A percentile compares a stretch with the other conserved stretches of the same genome.
Evolutionary conservation across 176 grass and related monocot species (phyloP).

Genomic region (Carex pumila): DNA sequence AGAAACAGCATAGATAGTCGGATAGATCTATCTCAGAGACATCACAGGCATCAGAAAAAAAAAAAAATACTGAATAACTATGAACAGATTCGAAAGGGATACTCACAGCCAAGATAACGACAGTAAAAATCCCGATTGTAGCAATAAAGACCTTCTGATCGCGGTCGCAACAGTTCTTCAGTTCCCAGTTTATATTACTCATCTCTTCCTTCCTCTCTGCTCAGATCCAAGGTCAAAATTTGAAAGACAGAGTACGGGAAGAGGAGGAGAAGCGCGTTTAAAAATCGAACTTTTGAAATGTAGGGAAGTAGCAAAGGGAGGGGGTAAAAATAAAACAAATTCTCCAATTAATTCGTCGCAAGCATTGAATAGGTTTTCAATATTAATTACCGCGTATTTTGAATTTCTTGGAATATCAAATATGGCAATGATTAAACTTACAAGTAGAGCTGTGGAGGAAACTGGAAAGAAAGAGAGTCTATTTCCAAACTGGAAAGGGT

Average conservation of each 20-base stretch:
- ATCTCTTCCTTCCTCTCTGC: conserved; percentile 24
- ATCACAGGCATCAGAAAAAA: background rate
- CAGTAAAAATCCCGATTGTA: conserved; percentile 65
- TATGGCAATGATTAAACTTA: background rate
- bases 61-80: background rate
- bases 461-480: background rate
- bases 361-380: background rate
- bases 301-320: background rate
- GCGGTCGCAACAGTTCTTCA: conserved; percentile 72
- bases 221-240: conserved; percentile 33
- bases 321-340: background rate
- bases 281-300: conserved; percentile 12
- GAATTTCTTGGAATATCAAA: background rate
- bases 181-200: conserved; percentile 71
- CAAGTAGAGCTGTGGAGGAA: background rate
- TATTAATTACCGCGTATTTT: conserved; percentile 4
- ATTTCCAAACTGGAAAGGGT: background rate
- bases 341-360: conserved; percentile 6
- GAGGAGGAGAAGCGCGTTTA: conserved; percentile 8
- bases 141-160: conserved; percentile 66
- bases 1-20: background rate
- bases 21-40: background rate
- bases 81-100: background rate
- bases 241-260: background rate
- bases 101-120: conserved; percentile 84